phyloP scores from a whole-genome alignment of 2,329 filamentous ascomycete species.

The Phyllosticta paracitricarpa region DNA sequence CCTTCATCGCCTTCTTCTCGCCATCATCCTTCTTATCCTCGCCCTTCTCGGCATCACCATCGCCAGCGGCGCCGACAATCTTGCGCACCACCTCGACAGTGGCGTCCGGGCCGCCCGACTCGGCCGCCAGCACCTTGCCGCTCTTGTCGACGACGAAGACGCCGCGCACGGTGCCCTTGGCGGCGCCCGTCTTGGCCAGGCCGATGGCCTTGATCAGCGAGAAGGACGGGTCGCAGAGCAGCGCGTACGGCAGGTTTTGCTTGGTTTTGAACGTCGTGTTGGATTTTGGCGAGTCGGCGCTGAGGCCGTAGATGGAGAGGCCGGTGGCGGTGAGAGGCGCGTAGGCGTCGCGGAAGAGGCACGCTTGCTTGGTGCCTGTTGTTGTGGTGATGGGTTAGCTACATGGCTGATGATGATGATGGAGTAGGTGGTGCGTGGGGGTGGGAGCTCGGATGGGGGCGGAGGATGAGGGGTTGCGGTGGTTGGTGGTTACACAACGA shows the following conservation, averaged over 20 bases:
- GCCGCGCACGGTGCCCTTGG: conserved; percentile 71
- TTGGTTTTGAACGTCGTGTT: conserved; percentile 91
- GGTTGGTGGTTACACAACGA: not conserved
- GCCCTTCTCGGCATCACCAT: not conserved
- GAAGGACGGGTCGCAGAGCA: conserved; percentile 71
- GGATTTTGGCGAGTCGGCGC: conserved; percentile 75
- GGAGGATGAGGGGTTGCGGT: not conserved
- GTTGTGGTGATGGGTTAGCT: not conserved
- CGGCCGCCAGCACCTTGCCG: conserved; percentile 67
- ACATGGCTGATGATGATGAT: not conserved
- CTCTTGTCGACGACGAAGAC: conserved; percentile 79
- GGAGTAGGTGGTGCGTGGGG: not conserved
- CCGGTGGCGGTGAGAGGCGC: conserved; percentile 65
- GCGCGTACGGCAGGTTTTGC: conserved; percentile 77
- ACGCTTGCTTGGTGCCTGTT: conserved; percentile 82
- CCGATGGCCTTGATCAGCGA: conserved; percentile 77
- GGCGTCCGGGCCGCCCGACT: conserved; percentile 65
- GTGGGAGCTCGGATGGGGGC: not conserved
- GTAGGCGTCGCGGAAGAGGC: conserved; percentile 84
- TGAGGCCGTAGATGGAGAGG: conserved; percentile 81
- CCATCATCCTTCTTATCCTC: not conserved
- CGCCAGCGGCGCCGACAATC: conserved; percentile 36
- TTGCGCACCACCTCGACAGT: conserved; percentile 70
- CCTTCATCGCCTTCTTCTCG: not conserved
- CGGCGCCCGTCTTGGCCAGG: conserved; percentile 60